These are phyloP conservation scores for Draba incana DNA, from an alignment of 345 rosid species.

Conservation along the genomic window DNA sequence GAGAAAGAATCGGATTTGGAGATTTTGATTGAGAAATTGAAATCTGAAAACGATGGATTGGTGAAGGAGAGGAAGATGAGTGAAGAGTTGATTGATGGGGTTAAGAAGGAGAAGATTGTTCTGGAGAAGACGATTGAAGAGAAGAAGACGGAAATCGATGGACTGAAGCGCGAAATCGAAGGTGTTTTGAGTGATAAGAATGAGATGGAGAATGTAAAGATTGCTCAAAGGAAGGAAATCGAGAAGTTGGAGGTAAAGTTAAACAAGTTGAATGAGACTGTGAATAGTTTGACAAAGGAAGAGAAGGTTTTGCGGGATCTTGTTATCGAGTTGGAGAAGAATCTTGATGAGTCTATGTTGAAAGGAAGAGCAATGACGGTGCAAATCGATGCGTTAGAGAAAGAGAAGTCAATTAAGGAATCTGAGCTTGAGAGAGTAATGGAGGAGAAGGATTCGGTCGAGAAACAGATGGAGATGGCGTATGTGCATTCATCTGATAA, in stretches of 20 bases:
- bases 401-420: constrained; percentile 48
- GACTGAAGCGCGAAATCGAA: constrained; percentile 45
- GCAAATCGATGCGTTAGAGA: constrained; percentile 47
- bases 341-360: constrained; percentile 42
- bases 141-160: constrained; percentile 40
- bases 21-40: constrained; percentile 44
- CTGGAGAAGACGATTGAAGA: constrained; percentile 43
- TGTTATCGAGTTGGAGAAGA: constrained; percentile 55
- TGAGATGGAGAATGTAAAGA: constrained; percentile 46
- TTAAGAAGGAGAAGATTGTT: constrained; percentile 39
- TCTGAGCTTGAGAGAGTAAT: constrained; percentile 40
- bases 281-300: constrained; percentile 45
- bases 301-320: constrained; percentile 43
- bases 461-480: constrained; percentile 32
- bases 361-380: constrained; percentile 45
- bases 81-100: constrained; percentile 35
- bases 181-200: constrained; percentile 45
- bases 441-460: constrained; percentile 39
- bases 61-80: constrained; percentile 42
- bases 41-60: constrained; percentile 40
- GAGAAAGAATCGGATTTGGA: constrained; percentile 34
- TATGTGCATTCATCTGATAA: constrained; percentile 40
- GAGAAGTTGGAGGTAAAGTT: constrained; percentile 48
- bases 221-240: constrained; percentile 37
- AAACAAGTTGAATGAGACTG: constrained; percentile 35